Evolutionary conservation across 2,329 filamentous ascomycete species (phyloP).

Genomic region (Clarireedia sp.): DNA sequence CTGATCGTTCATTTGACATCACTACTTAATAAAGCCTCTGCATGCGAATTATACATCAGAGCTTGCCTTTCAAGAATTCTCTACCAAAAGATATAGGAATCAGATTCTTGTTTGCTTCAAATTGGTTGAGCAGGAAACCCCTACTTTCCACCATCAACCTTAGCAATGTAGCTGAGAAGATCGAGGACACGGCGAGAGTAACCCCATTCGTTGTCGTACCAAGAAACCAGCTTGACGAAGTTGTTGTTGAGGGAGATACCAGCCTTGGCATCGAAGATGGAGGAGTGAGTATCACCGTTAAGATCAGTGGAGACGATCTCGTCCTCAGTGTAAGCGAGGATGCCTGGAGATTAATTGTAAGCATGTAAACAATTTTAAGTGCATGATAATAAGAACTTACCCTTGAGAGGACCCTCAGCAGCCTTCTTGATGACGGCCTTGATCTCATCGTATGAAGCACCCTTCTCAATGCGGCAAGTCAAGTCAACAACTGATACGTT

Average conservation of each 20-base stretch:
- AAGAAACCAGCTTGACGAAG: constrained; percentile 93
- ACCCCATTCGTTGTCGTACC: constrained; percentile 99
- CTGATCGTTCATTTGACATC: constrained; percentile 4
- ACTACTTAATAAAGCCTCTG: constrained; percentile 7
- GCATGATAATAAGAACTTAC: constrained; percentile 40
- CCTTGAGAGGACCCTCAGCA: constrained; percentile 76
- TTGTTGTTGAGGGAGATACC: constrained; percentile 97
- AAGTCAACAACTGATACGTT: constrained; percentile 99
- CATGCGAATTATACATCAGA: constrained; percentile 17
- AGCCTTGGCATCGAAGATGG: constrained; percentile 98
- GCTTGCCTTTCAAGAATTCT: constrained; percentile 27
- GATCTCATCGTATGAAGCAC: constrained; percentile 81
- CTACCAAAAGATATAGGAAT: constrained; percentile 24
- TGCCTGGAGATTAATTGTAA: constrained; percentile 43
- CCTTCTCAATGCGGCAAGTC: constrained; percentile 89
- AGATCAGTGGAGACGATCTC: constrained; percentile 91
- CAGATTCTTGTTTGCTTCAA: constrained; percentile 22
- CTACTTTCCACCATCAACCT: constrained; percentile 52
- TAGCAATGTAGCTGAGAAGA: constrained; percentile 70
- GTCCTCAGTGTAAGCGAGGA: constrained; percentile 94
- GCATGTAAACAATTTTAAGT: background rate
- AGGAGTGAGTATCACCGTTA: constrained; percentile 86
- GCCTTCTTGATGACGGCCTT: constrained; percentile 86
- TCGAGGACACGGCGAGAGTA: constrained; percentile 95
- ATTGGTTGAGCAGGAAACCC: constrained; percentile 17